Percentiles rank a stretch among this genome's conserved stretches.
Conservation (phyloP, 192 early-diverging fungal genomes). For the Backusella sp. region DNA sequence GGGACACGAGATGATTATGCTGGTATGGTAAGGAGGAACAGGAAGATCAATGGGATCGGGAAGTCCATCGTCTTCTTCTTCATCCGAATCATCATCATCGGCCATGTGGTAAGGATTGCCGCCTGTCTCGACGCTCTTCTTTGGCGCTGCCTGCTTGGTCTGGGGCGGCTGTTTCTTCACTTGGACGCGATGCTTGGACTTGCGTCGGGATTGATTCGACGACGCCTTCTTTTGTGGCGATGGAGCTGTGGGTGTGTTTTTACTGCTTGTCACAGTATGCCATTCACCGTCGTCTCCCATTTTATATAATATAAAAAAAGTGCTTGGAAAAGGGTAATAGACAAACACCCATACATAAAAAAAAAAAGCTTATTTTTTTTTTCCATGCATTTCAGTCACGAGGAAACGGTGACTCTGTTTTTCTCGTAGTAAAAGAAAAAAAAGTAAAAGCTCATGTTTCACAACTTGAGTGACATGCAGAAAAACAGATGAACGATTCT, state of each 20-base stretch:
- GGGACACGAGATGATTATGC: constrained; percentile 64
- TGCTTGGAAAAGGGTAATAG: too few species aligned
- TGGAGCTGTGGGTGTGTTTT: neutral
- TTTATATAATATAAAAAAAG: neutral
- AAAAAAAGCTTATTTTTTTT: neutral
- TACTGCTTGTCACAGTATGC: constrained; percentile 26
- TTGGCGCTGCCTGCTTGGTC: neutral
- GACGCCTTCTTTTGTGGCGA: neutral
- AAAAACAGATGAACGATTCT: too few species aligned
- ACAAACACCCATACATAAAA: neutral
- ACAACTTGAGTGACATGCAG: too few species aligned
- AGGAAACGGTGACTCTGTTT: neutral
- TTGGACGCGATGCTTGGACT: neutral
- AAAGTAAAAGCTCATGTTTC: too few species aligned
- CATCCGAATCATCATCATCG: constrained; percentile 26
- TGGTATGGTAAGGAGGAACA: constrained; percentile 49
- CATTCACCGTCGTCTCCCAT: constrained; percentile 27
- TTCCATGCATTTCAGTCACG: neutral
- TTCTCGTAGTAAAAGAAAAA: too few species aligned
- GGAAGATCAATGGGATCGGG: constrained; percentile 35
- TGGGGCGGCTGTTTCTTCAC: neutral
- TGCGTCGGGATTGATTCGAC: constrained; percentile 13
- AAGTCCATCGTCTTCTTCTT: constrained; percentile 23
- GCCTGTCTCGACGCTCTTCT: neutral
- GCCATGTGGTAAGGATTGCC: constrained; percentile 7